Evolutionary conservation across 2,329 filamentous ascomycete genomes (phyloP), one percentile per base, ranked within the genome.

Genomic region (Ceratocystis variospora): DNA sequence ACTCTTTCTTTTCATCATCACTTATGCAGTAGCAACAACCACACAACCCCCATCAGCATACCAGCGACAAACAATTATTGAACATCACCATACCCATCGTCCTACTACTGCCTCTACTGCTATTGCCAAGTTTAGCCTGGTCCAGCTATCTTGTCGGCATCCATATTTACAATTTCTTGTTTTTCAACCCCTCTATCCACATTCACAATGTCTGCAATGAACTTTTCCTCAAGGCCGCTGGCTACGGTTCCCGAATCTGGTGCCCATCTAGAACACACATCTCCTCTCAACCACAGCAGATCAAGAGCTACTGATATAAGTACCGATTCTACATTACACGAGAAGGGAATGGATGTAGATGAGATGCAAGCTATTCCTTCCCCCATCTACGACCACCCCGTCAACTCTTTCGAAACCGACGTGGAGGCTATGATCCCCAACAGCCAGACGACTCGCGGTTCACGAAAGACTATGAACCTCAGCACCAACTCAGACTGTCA

Each of bases 331-430:
- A 67, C 66, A 48, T 44, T 67, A 15, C 50, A 68, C 28, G 71
- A 73, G 66, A 71, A 70, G 62, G 70, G 69, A 66, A 70, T 73
- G 55, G 72, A 75, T 25, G 68, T 72, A n/a, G 70, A 70, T 77
- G 75, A 69, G 75, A 76, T 68, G 72, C 77, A 25, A 79, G 79
- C 0, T 79, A 78, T 10, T 79, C 81, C 0, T 73, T 73, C 53
- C 78, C 79, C 0, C 74, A 75, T 50, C 73, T 74, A 50, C 75
- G 73, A 53, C 71, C 72, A 67, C 31, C 72, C 67, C n/a, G 37
- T 50, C 41, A 81, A 82, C 70, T 81, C 81, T 25, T 85, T 84
- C 71, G 82, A 84, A 63, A 79, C 80, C 4, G 82, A 85, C 69
- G 75, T 84, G 62, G 82, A 85, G 72, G 81, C 80, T 45, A 78